A percentile compares a stretch with the other conserved stretches of the same genome.
Conservation (phyloP, 2,329 filamentous ascomycete genomes). For the Trichoderma sp. region DNA sequence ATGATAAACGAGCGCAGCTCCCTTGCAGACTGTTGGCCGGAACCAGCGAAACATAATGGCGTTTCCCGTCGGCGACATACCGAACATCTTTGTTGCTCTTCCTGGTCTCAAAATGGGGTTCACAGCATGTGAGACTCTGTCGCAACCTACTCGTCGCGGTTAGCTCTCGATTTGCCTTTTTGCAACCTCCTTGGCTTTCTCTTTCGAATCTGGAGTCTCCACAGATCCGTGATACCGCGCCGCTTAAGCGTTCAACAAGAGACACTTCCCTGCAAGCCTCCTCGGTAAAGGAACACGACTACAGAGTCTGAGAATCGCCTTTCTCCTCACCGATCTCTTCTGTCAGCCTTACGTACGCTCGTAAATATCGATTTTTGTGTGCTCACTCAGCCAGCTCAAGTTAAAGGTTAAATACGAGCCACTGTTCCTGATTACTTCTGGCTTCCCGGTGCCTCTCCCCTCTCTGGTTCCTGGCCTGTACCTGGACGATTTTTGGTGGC, state of each 20-base stretch:
- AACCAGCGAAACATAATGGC: conserved; percentile 11
- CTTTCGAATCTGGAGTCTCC: background rate
- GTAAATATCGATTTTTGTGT: conserved; percentile 20
- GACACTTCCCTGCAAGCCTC: conserved; percentile 19
- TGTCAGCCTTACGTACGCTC: conserved; percentile 25
- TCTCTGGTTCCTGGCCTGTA: conserved; percentile 19
- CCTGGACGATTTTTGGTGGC: conserved; percentile 3
- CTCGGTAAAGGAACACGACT: conserved; percentile 11
- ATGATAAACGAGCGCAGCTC: background rate
- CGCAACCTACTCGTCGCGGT: background rate
- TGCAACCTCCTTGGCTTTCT: background rate
- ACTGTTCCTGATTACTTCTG: conserved; percentile 22
- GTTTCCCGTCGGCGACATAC: background rate
- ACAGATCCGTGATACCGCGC: background rate
- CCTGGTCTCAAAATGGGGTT: conserved; percentile 9
- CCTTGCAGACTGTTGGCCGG: conserved; percentile 19
- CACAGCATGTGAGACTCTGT: conserved; percentile 24
- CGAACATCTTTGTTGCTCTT: background rate
- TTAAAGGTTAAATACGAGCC: conserved; percentile 25
- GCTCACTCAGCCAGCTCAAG: conserved; percentile 20
- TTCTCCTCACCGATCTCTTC: conserved; percentile 7
- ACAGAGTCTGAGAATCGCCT: background rate
- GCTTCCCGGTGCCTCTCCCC: conserved; percentile 8
- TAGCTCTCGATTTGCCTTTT: conserved; percentile 17
- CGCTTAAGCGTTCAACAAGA: conserved; percentile 12